Evolutionary conservation across 1,284 basidiomycete species (phyloP), one percentile per base, ranked within the genome.

Genomic region (Microbotryum silenes-acaulis): DNA sequence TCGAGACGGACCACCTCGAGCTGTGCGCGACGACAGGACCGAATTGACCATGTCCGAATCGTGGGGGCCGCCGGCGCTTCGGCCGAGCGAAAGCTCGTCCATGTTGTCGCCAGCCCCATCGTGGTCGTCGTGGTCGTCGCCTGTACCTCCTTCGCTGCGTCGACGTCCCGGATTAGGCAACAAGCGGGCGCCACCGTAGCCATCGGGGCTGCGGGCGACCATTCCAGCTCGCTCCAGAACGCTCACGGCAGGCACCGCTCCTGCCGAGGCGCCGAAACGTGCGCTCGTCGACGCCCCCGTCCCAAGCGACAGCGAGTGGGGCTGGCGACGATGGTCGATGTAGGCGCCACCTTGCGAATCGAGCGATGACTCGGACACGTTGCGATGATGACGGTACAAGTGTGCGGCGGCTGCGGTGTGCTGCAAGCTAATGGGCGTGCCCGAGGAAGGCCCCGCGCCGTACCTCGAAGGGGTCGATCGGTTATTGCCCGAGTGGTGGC

Each of bases 341-440:
- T 67, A 72, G 16, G 68, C 68, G 21, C 70, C 72, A 42, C 69
- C 68, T 23, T 71, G 68, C 29, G 66, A 69, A 62, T 73, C 71
- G 56, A 72, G 65, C 47, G 68, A 70, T 54, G 72, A 71, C 48
- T 72, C 71, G 58, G 64, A 67, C 55, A 69, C 29, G 48, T 70
- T 72, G 51, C 70, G 67, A 42, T 71, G 67, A 47, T 71, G 70
- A 6, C 66, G 63, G 57, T 70, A 72, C 46, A 71, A 60, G 25
- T 64, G 49, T 6, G 65, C 65, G 14, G 67, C 67, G 23, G 63
- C 65, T 1, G 67, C 54, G n/a, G 61, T 60, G 27, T 63, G 60
- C 10, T 54, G 54, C 5, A 51, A 21, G 25, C 31, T 31, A 3
- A 21, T 16, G 1, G 65, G 56, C 16, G 62, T 61, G 59, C 53